phyloP scores from a whole-genome alignment of 2,329 filamentous ascomycete genomes.

The Calcarisporium arbuscula region DNA sequence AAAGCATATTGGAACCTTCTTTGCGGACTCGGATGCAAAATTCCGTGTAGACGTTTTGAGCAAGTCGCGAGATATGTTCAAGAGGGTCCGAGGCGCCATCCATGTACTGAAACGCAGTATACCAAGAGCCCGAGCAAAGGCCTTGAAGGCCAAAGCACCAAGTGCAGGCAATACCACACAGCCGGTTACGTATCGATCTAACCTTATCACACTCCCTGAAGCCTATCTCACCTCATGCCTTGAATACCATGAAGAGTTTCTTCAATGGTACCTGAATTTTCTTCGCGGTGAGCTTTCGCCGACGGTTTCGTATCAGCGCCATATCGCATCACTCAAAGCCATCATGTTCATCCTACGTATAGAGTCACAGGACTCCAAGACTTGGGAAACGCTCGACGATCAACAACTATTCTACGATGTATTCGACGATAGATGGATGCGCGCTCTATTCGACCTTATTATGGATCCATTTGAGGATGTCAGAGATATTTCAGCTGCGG shows the following conservation, averaged over 20 bases:
- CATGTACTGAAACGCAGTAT: slow-evolving; percentile 45
- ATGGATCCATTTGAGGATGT: slow-evolving; percentile 94
- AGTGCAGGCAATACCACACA: slow-evolving; percentile 11
- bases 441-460: slow-evolving; percentile 69
- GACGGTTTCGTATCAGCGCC: slow-evolving; percentile 83
- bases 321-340: slow-evolving; percentile 72
- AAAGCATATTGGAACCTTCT: slow-evolving; percentile 61
- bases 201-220: slow-evolving; percentile 32
- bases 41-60: slow-evolving; percentile 76
- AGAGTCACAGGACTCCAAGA: slow-evolving; percentile 50
- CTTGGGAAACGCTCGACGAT: slow-evolving; percentile 32
- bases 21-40: slow-evolving; percentile 80
- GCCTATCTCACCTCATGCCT: slow-evolving; percentile 32
- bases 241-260: slow-evolving; percentile 53
- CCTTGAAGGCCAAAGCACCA: slow-evolving; percentile 12
- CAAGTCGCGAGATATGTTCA: slow-evolving; percentile 68
- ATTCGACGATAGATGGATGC: slow-evolving; percentile 45
- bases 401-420: slow-evolving; percentile 33
- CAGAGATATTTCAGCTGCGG: slow-evolving; percentile 48
- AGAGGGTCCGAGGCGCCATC: slow-evolving; percentile 64
- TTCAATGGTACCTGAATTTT: slow-evolving; percentile 70
- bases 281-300: slow-evolving; percentile 68
- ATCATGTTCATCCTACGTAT: slow-evolving; percentile 61
- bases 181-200: slow-evolving; percentile 30
- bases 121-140: slow-evolving; percentile 26